These are phyloP conservation scores for Dipteronia dyeriana DNA, from an alignment of 345 rosid species.

Conservation along the genomic window DNA sequence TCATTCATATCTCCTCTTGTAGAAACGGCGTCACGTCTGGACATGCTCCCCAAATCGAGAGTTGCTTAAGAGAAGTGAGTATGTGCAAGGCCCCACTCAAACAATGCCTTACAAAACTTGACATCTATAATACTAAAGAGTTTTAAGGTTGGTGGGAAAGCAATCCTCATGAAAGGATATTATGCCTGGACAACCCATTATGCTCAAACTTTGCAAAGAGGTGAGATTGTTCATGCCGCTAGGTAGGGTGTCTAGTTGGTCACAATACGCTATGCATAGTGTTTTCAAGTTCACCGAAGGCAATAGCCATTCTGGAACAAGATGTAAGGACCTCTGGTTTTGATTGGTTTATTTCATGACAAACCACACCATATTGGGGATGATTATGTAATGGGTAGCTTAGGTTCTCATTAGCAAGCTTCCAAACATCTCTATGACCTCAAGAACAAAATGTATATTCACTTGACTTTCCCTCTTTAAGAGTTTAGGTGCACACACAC, in stretches of 20 bases:
- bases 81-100: slow-evolving; percentile 30
- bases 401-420: too few species aligned
- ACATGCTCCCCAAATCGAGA: slow-evolving; percentile 4
- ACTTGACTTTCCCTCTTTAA: too few species aligned
- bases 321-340: too few species aligned
- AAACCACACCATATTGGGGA: too few species aligned
- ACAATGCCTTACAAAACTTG: slow-evolving; percentile 2
- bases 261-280: background rate
- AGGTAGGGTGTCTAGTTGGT: slow-evolving; percentile 12
- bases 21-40: slow-evolving; percentile 20
- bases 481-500: too few species aligned
- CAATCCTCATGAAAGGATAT: slow-evolving; percentile 11
- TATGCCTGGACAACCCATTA: background rate
- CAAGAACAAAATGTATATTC: too few species aligned
- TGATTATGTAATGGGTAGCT: too few species aligned
- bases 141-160: slow-evolving; percentile 6
- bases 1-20: slow-evolving; percentile 19
- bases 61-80: slow-evolving; percentile 14
- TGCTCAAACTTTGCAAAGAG: background rate
- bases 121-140: background rate
- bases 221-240: background rate
- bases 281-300: background rate
- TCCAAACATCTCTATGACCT: too few species aligned
- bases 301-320: too few species aligned
- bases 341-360: too few species aligned